These are phyloP conservation scores for Penicillium nucicola DNA, from an alignment of 495 filamentous ascomycete genomes.

Conservation along the genomic window DNA sequence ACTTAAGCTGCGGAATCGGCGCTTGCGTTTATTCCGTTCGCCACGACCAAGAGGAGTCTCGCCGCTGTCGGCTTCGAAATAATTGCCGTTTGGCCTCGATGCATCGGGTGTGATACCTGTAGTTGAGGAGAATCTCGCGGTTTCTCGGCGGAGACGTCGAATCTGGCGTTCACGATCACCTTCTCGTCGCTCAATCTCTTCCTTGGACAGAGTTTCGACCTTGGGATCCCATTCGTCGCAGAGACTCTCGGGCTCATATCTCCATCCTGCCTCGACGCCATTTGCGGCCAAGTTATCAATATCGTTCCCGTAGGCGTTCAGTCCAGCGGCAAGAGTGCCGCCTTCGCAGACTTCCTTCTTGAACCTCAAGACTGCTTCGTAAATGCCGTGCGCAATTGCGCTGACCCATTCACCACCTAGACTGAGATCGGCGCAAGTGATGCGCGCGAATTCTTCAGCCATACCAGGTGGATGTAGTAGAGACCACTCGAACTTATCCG, in stretches of 20 bases:
- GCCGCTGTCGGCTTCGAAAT: slow-evolving; percentile 59
- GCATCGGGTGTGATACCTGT: slow-evolving; percentile 67
- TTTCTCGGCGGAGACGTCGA: slow-evolving; percentile 80
- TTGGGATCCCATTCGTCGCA: slow-evolving; percentile 93
- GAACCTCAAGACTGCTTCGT: slow-evolving; percentile 86
- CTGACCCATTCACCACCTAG: slow-evolving; percentile 90
- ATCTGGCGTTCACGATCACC: slow-evolving; percentile 92
- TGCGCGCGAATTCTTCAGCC: slow-evolving; percentile 86
- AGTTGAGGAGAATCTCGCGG: slow-evolving; percentile 84
- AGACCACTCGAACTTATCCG: slow-evolving; percentile 98
- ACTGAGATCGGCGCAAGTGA: slow-evolving; percentile 88
- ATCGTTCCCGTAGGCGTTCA: slow-evolving; percentile 67
- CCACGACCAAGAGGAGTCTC: slow-evolving; percentile 78
- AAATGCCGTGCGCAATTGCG: slow-evolving; percentile 92
- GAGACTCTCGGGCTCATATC: slow-evolving; percentile 86
- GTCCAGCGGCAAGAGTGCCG: slow-evolving; percentile 71
- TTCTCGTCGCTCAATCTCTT: slow-evolving; percentile 97
- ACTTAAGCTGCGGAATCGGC: slow-evolving; percentile 84
- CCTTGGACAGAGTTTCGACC: slow-evolving; percentile 83
- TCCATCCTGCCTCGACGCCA: slow-evolving; percentile 80
- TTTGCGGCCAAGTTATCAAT: slow-evolving; percentile 88
- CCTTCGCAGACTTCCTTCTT: slow-evolving; percentile 97
- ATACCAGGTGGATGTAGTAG: slow-evolving; percentile 87
- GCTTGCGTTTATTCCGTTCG: slow-evolving; percentile 90
- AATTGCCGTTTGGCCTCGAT: slow-evolving; percentile 52